Conservation (phyloP, 2,329 filamentous ascomycete species). For the Aspergillus sp. region DNA sequence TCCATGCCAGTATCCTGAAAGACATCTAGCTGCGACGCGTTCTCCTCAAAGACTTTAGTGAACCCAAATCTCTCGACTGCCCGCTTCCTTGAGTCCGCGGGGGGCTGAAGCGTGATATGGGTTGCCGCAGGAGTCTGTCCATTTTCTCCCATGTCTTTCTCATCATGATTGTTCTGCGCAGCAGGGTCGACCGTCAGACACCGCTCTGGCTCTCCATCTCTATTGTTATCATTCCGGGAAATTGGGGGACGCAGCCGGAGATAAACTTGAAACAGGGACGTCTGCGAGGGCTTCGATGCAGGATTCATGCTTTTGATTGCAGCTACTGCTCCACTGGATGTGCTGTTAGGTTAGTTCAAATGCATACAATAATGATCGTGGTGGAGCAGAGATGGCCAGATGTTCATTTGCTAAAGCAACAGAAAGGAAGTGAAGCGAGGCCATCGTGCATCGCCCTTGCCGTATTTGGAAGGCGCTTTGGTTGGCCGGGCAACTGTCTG, state of each 20-base stretch:
- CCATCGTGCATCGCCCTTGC: neutral
- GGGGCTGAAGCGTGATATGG: conserved; percentile 70
- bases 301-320: conserved; percentile 26
- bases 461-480: no score
- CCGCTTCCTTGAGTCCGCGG: conserved; percentile 71
- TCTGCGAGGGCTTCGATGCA: conserved; percentile 40
- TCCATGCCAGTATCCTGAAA: conserved; percentile 73
- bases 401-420: neutral
- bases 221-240: conserved; percentile 22
- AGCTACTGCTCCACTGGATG: conserved; percentile 2
- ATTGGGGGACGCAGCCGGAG: conserved; percentile 68
- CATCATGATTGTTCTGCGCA: conserved; percentile 26
- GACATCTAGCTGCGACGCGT: conserved; percentile 73
- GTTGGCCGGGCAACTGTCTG: no score
- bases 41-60: conserved; percentile 84
- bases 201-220: conserved; percentile 45
- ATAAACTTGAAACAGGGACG: conserved; percentile 80
- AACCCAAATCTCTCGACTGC: conserved; percentile 92
- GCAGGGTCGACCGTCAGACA: conserved; percentile 68
- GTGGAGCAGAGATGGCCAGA: neutral
- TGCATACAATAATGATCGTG: neutral
- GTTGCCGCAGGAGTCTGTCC: conserved; percentile 44
- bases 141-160: conserved; percentile 28
- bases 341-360: neutral
- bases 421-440: neutral